Base-by-base conservation (phyloP, 2,329 filamentous ascomycete genomes). In the Pyrenophora tritici-repentis region DNA sequence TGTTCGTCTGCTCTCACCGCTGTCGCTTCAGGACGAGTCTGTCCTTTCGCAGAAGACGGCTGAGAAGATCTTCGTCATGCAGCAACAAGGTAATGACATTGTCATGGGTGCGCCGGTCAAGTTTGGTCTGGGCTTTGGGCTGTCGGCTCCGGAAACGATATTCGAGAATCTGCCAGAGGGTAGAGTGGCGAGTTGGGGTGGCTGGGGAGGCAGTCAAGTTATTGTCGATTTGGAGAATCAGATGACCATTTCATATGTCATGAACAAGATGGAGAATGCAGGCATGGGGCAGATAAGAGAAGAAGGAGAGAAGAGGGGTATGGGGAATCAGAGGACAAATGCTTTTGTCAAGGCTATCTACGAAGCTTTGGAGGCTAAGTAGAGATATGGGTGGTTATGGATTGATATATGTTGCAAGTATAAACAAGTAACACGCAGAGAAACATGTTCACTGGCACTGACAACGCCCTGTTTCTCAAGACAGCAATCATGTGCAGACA, bases 221-320 rank as follows among this genome's bases (percentile, higher is more conserved):
- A 22, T 62, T 1, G 53, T 55, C 29, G 61, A 62, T 40, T 50
- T 55, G 4, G 61, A 58, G 2, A 35, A 59, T 3, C 42, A 42
- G 8, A 9, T 64, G 18, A 61, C 57, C 4, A 45, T 64, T 31
- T 34, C 43, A 1, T 64, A 64, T 41, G 37, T 56, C 14, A 62
- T 64, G 61, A 64, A 64, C 8, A 61, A 59, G 42, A 64, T 64
- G 58, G 44, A 39, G 1, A 41, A 32, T 36, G 48, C 36, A 2
- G 52, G 39, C 0, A 1, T 56, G 26, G 47, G 50, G 4, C 47
- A 35, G 18, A 45, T 32, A 14, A 3, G 3, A 16, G 32, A 42
- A 1, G 17, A 37, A 9, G 39, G 31, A 0, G 29, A 26, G 16
- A 50, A 40, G 16, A 38, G 32, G 31, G 47, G 36, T n/a, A 22